These are phyloP conservation scores for Auriscalpium vulgare DNA, from an alignment of 768 basidiomycete species.

Conservation along the genomic window DNA sequence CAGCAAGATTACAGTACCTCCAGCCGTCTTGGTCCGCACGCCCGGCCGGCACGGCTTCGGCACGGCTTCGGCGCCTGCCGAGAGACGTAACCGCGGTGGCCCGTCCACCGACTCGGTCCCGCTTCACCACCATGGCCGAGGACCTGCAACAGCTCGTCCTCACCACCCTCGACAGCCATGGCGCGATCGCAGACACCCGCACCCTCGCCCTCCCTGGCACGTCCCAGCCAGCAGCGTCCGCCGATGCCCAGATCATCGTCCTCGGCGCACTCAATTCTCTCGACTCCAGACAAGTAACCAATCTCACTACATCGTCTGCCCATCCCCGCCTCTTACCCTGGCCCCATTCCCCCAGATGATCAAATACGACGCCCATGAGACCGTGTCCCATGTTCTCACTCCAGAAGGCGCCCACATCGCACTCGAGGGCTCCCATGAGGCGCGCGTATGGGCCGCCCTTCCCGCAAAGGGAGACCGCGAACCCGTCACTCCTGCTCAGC, in stretches of 20 bases:
- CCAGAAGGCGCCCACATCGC: constrained; percentile 78
- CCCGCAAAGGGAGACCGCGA: constrained; percentile 61
- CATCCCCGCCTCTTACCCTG: constrained; percentile 8
- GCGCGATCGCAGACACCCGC: constrained; percentile 61
- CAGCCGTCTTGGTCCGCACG: not conserved
- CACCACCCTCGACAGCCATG: constrained; percentile 52
- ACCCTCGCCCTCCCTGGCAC: constrained; percentile 59
- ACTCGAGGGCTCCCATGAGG: constrained; percentile 86
- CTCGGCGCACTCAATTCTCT: constrained; percentile 91
- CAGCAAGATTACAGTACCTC: not conserved
- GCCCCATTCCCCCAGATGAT: constrained; percentile 56
- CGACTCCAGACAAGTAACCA: constrained; percentile 13
- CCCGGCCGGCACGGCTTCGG: not conserved
- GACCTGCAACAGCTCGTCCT: constrained; percentile 73
- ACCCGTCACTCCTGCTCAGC: constrained; percentile 56
- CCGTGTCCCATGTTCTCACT: constrained; percentile 65
- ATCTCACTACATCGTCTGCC: not conserved
- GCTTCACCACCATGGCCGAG: constrained; percentile 51
- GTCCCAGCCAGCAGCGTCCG: constrained; percentile 44
- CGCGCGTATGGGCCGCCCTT: constrained; percentile 83
- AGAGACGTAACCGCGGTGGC: not conserved
- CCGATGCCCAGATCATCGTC: constrained; percentile 77
- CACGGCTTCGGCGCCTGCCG: not conserved
- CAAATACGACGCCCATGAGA: constrained; percentile 69
- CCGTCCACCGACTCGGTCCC: not conserved